Base-by-base conservation (phyloP, 176 grass and related monocot species). In the Chrysopogon serrulatus region DNA sequence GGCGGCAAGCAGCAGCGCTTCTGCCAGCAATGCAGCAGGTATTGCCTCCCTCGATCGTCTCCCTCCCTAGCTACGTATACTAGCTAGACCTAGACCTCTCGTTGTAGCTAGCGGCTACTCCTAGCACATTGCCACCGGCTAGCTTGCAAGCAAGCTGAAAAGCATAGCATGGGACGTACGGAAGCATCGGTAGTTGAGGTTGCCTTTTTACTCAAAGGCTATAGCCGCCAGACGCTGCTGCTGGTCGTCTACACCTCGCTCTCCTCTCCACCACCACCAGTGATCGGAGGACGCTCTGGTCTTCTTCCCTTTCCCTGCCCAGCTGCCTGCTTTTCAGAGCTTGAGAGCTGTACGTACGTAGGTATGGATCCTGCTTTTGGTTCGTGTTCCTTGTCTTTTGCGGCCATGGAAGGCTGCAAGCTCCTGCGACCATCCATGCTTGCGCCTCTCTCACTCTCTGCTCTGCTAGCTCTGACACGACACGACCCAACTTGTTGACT, bases 21-120 rank as follows among this genome's bases (percentile, higher is more conserved):
- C 90, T 98, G 96, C 90, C 96, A 98, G 84, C 96, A 98, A 70
- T 98, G 96, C 89, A 95, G 93, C 89, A 94, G 96, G 96, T 95
- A 23, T 13, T 5, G 4, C 35, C 1, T 24, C 8, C 28, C 18
- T 19, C 7, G 51, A 4, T 54, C 30, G 6, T 56, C 31, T 5
- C 8, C 11, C 24, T 41, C 16, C 3, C 2, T 53, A 53, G 18
- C 6, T 23, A n/a, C n/a, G n/a, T n/a, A n/a, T n/a, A 23, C 19
- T 56, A 53, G 18, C 19, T 53, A 8, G 54, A 2, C 51, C 54
- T 57, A 57, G 23, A 24, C 54, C 53, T 24, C 49, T 4, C 23
- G 24, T 56, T 24, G 51, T 56, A 24, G 54, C 23, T 57, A 57
- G 37, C 37, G 53, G 53, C 53, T 56, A n/a, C n/a, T n/a, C n/a